Evolutionary conservation across 257 asterid species (phyloP).

Genomic region (Gynochthodes officinalis): DNA sequence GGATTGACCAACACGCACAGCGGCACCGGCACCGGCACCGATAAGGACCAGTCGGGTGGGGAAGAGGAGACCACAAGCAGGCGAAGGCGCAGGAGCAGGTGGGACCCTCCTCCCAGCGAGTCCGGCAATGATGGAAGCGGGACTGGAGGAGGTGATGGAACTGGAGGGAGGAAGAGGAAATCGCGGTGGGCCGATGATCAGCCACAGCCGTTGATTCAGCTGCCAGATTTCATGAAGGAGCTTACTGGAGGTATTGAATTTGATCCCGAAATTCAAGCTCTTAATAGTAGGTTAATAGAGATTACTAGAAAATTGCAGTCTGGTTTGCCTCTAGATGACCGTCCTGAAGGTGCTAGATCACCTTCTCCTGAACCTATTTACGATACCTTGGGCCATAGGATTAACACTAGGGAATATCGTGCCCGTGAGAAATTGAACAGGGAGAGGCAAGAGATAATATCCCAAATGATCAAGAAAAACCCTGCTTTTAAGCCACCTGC

Average conservation of each 20-base stretch:
- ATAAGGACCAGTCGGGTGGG: conserved; percentile 77
- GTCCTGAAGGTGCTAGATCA: conserved; percentile 89
- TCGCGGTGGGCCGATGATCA: conserved; percentile 97
- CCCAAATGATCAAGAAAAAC: conserved; percentile 80
- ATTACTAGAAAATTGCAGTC: conserved; percentile 87
- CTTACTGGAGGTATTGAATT: conserved; percentile 82
- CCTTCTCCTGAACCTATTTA: conserved; percentile 97
- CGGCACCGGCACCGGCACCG: conserved; percentile 76
- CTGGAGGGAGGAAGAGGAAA: conserved; percentile 77
- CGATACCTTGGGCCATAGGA: conserved; percentile 83
- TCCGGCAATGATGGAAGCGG: conserved; percentile 37
- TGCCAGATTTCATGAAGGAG: conserved; percentile 86
- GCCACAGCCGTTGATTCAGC: conserved; percentile 69
- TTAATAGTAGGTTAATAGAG: conserved; percentile 78
- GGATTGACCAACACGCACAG: conserved; percentile 63
- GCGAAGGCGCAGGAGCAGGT: conserved; percentile 64
- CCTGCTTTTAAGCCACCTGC: conserved; percentile 97
- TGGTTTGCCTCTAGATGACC: conserved; percentile 79
- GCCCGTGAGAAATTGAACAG: conserved; percentile 80
- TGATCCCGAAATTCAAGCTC: conserved; percentile 84
- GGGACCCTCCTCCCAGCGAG: conserved; percentile 86
- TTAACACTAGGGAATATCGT: conserved; percentile 91
- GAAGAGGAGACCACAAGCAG: conserved; percentile 88
- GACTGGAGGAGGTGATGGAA: conserved; percentile 29
- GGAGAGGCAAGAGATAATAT: conserved; percentile 90